Percentiles rank a stretch among this genome's conserved stretches.
Evolutionary conservation across 2,329 filamentous ascomycete genomes (phyloP).

Genomic region (Lecanoromycetidae sp.): DNA sequence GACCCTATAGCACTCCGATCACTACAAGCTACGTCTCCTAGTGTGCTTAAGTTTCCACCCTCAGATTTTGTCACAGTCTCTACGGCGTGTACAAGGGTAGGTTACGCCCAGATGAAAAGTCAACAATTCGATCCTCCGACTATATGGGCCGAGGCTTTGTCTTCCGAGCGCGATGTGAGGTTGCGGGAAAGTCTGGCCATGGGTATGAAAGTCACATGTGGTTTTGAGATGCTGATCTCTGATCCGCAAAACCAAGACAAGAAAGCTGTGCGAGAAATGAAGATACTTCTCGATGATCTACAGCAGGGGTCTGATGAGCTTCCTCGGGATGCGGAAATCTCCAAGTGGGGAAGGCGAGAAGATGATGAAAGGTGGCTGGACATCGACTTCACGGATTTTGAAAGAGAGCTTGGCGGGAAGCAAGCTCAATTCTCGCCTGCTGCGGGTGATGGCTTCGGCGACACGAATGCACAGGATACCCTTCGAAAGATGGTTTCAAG

Average conservation of each 20-base stretch:
- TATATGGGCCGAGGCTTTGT: constrained; percentile 39
- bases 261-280: constrained; percentile 60
- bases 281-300: constrained; percentile 63
- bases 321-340: constrained; percentile 63
- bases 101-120: constrained; percentile 80
- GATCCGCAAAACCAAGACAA: constrained; percentile 58
- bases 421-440: constrained; percentile 28
- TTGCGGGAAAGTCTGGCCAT: constrained; percentile 42
- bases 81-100: constrained; percentile 71
- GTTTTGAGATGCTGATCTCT: constrained; percentile 74
- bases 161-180: constrained; percentile 33
- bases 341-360: constrained; percentile 54
- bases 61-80: constrained; percentile 68
- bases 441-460: constrained; percentile 30
- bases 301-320: constrained; percentile 57
- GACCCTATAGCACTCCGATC: constrained; percentile 65
- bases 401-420: constrained; percentile 58
- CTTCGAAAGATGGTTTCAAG: constrained; percentile 81
- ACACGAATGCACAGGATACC: constrained; percentile 39
- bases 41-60: constrained; percentile 54
- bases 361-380: constrained; percentile 88
- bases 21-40: constrained; percentile 45
- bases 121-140: constrained; percentile 64
- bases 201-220: constrained; percentile 82
- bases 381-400: constrained; percentile 81